Evolutionary conservation across 75 land plant genomes (phyloP).

Genomic region (Chamaecyparis obtusa): DNA sequence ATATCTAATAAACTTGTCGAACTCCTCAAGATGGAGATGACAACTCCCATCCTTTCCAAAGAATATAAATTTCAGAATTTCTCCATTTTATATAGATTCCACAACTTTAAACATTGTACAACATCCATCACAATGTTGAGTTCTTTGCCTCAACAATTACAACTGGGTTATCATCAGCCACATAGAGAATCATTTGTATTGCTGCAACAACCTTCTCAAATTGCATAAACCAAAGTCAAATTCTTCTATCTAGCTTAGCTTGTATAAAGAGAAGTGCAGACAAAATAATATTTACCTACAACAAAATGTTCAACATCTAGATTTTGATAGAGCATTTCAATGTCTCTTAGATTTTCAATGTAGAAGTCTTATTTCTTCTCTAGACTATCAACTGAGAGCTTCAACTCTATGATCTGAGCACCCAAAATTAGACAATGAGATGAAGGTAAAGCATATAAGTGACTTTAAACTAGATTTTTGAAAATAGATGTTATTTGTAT

Average conservation of each 20-base stretch:
- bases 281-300: conserved; percentile 24
- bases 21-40: too few species aligned
- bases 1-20: too few species aligned
- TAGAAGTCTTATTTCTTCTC: conserved; percentile 96
- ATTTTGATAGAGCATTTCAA: conserved; percentile 83
- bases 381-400: conserved; percentile 63
- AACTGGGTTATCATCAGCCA: conserved; percentile 60
- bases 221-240: background rate
- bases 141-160: conserved; percentile 71
- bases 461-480: background rate
- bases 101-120: too few species aligned
- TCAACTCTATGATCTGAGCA: conserved; percentile 63
- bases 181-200: conserved; percentile 76
- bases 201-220: conserved; percentile 66
- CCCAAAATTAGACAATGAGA: background rate
- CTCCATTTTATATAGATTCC: too few species aligned
- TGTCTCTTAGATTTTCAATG: conserved; percentile 77
- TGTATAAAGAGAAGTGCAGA: background rate
- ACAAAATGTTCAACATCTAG: conserved; percentile 57
- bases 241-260: background rate
- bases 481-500: background rate
- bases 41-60: too few species aligned
- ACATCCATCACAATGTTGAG: too few species aligned
- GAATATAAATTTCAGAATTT: too few species aligned
- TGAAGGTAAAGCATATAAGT: background rate